Conservation (phyloP, 768 basidiomycete genomes). For the Amanita molliuscula region DNA sequence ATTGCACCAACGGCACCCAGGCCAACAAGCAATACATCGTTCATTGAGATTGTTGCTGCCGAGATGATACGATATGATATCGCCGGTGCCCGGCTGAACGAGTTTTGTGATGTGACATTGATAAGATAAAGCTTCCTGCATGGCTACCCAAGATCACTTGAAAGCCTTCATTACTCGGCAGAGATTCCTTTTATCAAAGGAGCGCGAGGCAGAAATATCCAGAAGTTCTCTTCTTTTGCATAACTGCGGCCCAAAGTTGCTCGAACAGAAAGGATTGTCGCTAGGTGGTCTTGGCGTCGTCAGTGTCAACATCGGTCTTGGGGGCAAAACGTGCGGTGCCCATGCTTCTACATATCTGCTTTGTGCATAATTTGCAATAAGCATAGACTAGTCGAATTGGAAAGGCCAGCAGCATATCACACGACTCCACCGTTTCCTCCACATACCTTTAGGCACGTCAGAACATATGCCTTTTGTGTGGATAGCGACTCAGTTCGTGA, state of each 20-base stretch:
- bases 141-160: constrained; percentile 24
- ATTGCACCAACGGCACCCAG: constrained; percentile 59
- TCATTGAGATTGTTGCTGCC: no score
- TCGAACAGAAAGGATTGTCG: constrained; percentile 85
- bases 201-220: constrained; percentile 80
- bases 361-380: constrained; percentile 19
- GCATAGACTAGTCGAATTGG: constrained; percentile 75
- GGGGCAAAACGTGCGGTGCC: constrained; percentile 73
- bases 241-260: constrained; percentile 70
- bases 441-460: constrained; percentile 64
- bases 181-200: constrained; percentile 50
- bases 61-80: no score
- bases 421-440: constrained; percentile 64
- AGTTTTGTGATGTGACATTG: background rate
- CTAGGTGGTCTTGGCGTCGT: constrained; percentile 63
- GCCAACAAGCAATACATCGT: constrained; percentile 51
- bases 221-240: constrained; percentile 70
- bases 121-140: constrained; percentile 12
- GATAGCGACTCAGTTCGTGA: constrained; percentile 8
- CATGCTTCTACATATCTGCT: background rate
- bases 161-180: constrained; percentile 60
- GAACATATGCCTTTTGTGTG: background rate
- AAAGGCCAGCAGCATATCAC: constrained; percentile 76
- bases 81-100: no score
- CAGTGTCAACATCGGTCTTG: constrained; percentile 73